Conservation (phyloP, 495 filamentous ascomycete genomes). For the Penicillium longicatenatum region DNA sequence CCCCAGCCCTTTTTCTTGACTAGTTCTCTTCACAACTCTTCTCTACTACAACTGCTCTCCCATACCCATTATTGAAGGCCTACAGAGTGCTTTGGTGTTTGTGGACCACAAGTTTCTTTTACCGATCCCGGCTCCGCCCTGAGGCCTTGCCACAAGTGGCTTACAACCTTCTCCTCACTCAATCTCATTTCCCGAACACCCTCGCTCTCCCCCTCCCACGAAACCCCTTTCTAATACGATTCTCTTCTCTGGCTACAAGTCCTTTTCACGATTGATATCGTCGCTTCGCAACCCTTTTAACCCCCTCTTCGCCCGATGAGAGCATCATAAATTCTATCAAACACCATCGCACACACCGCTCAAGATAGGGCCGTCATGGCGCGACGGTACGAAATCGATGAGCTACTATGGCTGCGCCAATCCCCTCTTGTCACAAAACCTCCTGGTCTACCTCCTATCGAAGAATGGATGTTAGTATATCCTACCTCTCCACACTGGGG, state of each 20-base stretch:
- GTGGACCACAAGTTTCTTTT: slow-evolving; percentile 18
- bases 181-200: slow-evolving; percentile 7
- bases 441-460: slow-evolving; percentile 74
- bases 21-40: neutral
- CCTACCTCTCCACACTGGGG: neutral
- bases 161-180: slow-evolving; percentile 31
- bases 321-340: slow-evolving; percentile 30
- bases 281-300: neutral
- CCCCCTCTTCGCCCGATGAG: slow-evolving; percentile 35
- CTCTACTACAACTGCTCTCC: neutral
- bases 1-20: neutral
- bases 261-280: neutral
- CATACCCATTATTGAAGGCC: neutral
- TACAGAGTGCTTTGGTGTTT: neutral
- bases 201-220: slow-evolving; percentile 2
- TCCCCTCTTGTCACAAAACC: slow-evolving; percentile 89
- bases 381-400: slow-evolving; percentile 74
- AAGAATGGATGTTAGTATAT: slow-evolving; percentile 83
- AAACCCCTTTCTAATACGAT: neutral
- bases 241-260: neutral
- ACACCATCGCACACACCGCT: slow-evolving; percentile 30
- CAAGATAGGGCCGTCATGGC: slow-evolving; percentile 46
- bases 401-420: slow-evolving; percentile 73
- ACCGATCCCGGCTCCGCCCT: slow-evolving; percentile 35
- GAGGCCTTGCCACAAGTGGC: slow-evolving; percentile 38